Conservation (phyloP, 441 rosid species). For the Metrosideros polymorpha region DNA sequence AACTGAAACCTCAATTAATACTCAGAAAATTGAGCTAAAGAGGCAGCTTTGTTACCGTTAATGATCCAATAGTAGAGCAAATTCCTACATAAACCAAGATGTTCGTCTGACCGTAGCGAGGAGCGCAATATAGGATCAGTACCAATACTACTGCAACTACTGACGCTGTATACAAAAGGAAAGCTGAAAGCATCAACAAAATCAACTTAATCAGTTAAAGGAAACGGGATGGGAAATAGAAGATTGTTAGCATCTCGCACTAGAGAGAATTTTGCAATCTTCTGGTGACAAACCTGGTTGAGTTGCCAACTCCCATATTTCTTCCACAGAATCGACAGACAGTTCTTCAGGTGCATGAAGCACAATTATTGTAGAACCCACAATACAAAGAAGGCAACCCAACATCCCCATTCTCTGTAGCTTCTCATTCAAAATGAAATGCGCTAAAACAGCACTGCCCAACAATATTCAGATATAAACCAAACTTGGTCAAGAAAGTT, state of each 20-base stretch:
- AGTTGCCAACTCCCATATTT: constrained; percentile 1
- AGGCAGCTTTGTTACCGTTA: neutral
- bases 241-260: neutral
- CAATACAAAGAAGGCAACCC: constrained; percentile 4
- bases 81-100: constrained; percentile 1
- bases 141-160: neutral
- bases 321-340: neutral
- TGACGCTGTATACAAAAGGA: neutral
- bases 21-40: neutral
- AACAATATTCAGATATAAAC: neutral
- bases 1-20: neutral
- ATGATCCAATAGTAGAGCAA: constrained; percentile 1
- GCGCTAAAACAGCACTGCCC: neutral
- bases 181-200: neutral
- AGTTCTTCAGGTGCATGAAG: constrained; percentile 1
- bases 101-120: constrained; percentile 1
- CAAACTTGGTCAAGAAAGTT: neutral
- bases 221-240: neutral
- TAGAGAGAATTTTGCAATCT: neutral
- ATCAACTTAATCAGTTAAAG: neutral
- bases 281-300: neutral
- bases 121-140: neutral
- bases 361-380: constrained; percentile 3
- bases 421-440: neutral
- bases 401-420: constrained; percentile 3